Evolutionary conservation across 2,329 filamentous ascomycete genomes (phyloP).

Genomic region (Alternaria rosae): DNA sequence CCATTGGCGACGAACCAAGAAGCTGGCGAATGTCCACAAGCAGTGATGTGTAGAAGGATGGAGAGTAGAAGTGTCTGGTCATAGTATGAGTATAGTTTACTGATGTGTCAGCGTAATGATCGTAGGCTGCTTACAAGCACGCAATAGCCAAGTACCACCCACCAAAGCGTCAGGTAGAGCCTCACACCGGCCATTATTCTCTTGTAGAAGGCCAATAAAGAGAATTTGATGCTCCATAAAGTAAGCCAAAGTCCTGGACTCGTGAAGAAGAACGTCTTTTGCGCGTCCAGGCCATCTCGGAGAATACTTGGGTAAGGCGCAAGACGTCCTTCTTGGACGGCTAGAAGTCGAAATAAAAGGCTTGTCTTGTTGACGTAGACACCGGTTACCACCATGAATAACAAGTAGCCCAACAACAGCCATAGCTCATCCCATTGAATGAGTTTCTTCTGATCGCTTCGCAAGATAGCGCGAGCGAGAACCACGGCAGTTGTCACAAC

Average conservation of each 20-base stretch:
- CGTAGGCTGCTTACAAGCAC: constrained; percentile 32
- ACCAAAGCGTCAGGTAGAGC: constrained; percentile 48
- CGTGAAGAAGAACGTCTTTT: constrained; percentile 50
- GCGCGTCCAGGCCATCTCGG: constrained; percentile 39
- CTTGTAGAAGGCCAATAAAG: constrained; percentile 50
- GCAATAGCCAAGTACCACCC: constrained; percentile 42
- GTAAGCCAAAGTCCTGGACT: constrained; percentile 49
- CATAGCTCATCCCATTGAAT: background rate
- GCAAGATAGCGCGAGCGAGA: background rate
- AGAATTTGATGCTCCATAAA: constrained; percentile 51
- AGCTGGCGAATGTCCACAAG: background rate
- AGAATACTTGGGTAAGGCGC: constrained; percentile 35
- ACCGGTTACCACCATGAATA: constrained; percentile 27
- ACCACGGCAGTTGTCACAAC: background rate
- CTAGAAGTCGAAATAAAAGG: constrained; percentile 39
- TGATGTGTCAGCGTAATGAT: background rate
- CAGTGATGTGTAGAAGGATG: constrained; percentile 24
- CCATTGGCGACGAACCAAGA: background rate
- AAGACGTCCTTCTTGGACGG: constrained; percentile 26
- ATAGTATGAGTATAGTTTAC: background rate
- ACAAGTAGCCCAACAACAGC: constrained; percentile 23
- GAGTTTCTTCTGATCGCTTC: background rate
- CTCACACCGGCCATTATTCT: constrained; percentile 42
- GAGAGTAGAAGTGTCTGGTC: constrained; percentile 26
- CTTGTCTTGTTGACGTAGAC: constrained; percentile 49